These are phyloP conservation scores for Diospyros kaki DNA, from an alignment of 148 eudicot genomes.

Conservation along the genomic window DNA sequence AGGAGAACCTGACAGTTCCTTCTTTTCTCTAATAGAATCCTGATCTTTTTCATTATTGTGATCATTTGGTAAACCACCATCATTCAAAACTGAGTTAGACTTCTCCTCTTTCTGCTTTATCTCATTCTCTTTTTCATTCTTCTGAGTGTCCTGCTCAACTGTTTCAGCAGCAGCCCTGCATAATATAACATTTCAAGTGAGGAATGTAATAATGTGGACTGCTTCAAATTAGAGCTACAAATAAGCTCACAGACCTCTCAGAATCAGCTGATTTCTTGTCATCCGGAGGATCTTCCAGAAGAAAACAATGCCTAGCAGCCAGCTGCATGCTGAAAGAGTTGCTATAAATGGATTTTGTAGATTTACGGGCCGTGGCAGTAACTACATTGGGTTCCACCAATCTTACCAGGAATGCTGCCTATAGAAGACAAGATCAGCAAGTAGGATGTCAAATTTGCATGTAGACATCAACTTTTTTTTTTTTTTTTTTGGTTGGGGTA, in stretches of 20 bases:
- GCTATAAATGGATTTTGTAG: constrained; percentile 51
- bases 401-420: constrained; percentile 71
- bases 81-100: constrained; percentile 18
- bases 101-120: constrained; percentile 25
- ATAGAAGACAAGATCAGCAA: constrained; percentile 23
- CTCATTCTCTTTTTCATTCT: constrained; percentile 26
- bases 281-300: constrained; percentile 79
- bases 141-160: constrained; percentile 33
- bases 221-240: constrained; percentile 12
- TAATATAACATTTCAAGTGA: constrained; percentile 3
- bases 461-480: not conserved
- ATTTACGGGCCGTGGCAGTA: constrained; percentile 50
- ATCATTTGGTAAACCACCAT: constrained; percentile 19
- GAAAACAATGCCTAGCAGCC: constrained; percentile 81
- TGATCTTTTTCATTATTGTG: constrained; percentile 22
- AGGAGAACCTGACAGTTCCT: constrained; percentile 23
- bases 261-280: constrained; percentile 38
- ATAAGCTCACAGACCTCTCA: constrained; percentile 41
- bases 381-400: constrained; percentile 70
- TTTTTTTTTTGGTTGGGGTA: no score
- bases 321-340: constrained; percentile 54
- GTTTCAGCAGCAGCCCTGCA: constrained; percentile 52
- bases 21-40: constrained; percentile 28
- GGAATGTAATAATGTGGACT: constrained; percentile 7
- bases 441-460: not conserved